phyloP scores from a whole-genome alignment of 106 monocot genomes.

The Phalaenopsis equestris region DNA sequence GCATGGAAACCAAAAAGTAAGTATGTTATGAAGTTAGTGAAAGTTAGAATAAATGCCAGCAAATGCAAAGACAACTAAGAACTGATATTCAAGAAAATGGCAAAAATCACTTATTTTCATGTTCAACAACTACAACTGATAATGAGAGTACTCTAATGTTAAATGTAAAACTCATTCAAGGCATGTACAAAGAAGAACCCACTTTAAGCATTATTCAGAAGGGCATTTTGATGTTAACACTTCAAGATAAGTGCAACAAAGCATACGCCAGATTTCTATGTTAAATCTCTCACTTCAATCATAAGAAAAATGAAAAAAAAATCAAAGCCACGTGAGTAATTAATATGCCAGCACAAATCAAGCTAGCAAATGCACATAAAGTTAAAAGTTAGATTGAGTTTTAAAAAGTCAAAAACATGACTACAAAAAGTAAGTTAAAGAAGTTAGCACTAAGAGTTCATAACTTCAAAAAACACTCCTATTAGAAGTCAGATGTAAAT shows the following conservation, averaged over 20 bases:
- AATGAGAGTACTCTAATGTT: neutral
- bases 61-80: neutral
- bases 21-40: neutral
- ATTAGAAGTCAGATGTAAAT: conserved; percentile 54
- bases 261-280: neutral
- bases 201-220: neutral
- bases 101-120: conserved; percentile 2
- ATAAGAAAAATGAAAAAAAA: neutral
- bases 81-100: neutral
- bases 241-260: neutral
- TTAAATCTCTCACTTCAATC: neutral
- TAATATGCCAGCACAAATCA: neutral
- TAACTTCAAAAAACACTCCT: conserved; percentile 6
- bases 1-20: neutral
- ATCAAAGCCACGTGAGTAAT: neutral
- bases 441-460: neutral
- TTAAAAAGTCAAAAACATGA: neutral
- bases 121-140: neutral
- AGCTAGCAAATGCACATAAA: neutral
- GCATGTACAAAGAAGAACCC: neutral
- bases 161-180: neutral
- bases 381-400: neutral
- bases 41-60: neutral
- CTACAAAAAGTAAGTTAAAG: neutral
- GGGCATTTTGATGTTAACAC: neutral